Conservation (phyloP, 78 protist species). For the Trichosphaerium sp. region DNA sequence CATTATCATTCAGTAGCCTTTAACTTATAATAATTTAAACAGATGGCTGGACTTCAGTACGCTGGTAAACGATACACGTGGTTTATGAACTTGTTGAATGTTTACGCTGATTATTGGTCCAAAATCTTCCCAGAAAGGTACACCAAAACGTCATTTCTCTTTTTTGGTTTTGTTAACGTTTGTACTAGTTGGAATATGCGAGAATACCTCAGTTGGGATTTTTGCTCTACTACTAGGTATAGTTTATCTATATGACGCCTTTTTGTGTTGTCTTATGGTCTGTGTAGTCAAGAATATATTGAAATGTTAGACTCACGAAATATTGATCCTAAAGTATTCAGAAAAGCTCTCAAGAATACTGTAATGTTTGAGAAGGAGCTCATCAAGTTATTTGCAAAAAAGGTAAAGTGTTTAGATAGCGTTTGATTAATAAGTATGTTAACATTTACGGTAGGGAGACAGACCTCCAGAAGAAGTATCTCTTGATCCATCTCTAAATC, state of each 20-base stretch:
- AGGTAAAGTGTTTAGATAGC: too few relatives aligned
- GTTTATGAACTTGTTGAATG: background rate
- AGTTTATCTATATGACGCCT: background rate
- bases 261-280: too few relatives aligned
- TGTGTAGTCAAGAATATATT: too few relatives aligned
- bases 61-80: background rate
- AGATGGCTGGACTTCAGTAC: background rate
- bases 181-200: background rate
- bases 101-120: background rate
- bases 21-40: background rate
- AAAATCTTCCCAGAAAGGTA: background rate
- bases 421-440: too few relatives aligned
- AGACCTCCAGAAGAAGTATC: too few relatives aligned
- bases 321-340: slow-evolving; percentile 11
- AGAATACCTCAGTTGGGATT: background rate
- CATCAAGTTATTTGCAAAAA: slow-evolving; percentile 1
- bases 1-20: too few relatives aligned
- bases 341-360: slow-evolving; percentile 25
- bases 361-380: slow-evolving; percentile 30
- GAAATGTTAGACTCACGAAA: too few relatives aligned
- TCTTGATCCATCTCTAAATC: too few relatives aligned
- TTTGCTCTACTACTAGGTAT: background rate
- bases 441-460: too few relatives aligned
- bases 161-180: background rate
- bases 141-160: background rate